A percentile compares a stretch with the other conserved stretches of the same genome.
Evolutionary conservation across 345 rosid species (phyloP).

Genomic region (Brassica napus): Da-Ae NC_063437.1:19654501-19655000

Average conservation of each 20-base stretch:
- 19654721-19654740: slow-evolving; percentile 54
- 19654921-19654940: slow-evolving; percentile 77
- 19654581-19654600: slow-evolving; percentile 73
- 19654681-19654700: background rate
- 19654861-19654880: slow-evolving; percentile 90
- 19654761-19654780: slow-evolving; percentile 93
- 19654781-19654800: slow-evolving; percentile 81
- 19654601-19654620: slow-evolving; percentile 83
- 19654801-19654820: slow-evolving; percentile 75
- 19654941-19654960: slow-evolving; percentile 95
- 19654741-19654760: slow-evolving; percentile 81
- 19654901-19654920: slow-evolving; percentile 87
- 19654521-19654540: slow-evolving; percentile 1
- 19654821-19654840: slow-evolving; percentile 69
- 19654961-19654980: slow-evolving; percentile 37
- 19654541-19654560: background rate
- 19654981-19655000: slow-evolving; percentile 14
- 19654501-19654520: slow-evolving; percentile 2
- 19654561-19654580: slow-evolving; percentile 82
- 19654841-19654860: slow-evolving; percentile 71
- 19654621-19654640: slow-evolving; percentile 76
- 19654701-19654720: background rate
- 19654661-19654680: slow-evolving; percentile 28
- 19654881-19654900: slow-evolving; percentile 88
- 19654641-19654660: slow-evolving; percentile 64